phyloP scores from a whole-genome alignment of 2,329 filamentous ascomycete genomes.

The Sphaerulina musiva region DNA sequence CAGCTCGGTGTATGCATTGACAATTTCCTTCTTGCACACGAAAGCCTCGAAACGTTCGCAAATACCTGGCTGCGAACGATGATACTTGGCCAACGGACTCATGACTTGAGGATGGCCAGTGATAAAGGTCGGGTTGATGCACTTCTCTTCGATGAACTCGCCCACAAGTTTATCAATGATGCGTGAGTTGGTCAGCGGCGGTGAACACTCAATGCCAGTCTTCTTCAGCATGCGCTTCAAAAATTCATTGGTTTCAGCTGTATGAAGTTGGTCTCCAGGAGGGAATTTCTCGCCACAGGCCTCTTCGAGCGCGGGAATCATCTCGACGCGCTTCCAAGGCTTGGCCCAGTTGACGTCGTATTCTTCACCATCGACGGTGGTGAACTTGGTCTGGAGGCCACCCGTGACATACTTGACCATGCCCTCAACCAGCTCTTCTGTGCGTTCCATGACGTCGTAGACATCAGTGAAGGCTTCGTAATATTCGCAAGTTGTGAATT shows the following conservation, averaged over 20 bases:
- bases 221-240: conserved; percentile 78
- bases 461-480: conserved; percentile 83
- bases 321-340: conserved; percentile 88
- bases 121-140: conserved; percentile 89
- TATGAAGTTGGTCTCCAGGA: conserved; percentile 80
- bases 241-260: conserved; percentile 80
- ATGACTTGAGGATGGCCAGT: conserved; percentile 75
- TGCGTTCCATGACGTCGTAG: conserved; percentile 83
- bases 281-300: conserved; percentile 91
- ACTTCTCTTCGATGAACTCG: conserved; percentile 91
- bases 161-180: conserved; percentile 91
- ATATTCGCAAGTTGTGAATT: conserved; percentile 97
- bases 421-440: conserved; percentile 85
- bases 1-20: conserved; percentile 95
- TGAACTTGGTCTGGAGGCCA: conserved; percentile 56
- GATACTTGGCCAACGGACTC: conserved; percentile 94
- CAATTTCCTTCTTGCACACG: conserved; percentile 94
- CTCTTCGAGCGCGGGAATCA: conserved; percentile 90
- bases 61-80: conserved; percentile 71
- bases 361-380: conserved; percentile 75
- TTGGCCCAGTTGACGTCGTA: conserved; percentile 94
- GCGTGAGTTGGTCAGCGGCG: conserved; percentile 84
- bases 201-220: conserved; percentile 80
- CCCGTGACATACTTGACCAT: conserved; percentile 83
- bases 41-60: conserved; percentile 98